Conservation (phyloP, 805 yeast genomes). For the Candida arabinofermentans region DNA sequence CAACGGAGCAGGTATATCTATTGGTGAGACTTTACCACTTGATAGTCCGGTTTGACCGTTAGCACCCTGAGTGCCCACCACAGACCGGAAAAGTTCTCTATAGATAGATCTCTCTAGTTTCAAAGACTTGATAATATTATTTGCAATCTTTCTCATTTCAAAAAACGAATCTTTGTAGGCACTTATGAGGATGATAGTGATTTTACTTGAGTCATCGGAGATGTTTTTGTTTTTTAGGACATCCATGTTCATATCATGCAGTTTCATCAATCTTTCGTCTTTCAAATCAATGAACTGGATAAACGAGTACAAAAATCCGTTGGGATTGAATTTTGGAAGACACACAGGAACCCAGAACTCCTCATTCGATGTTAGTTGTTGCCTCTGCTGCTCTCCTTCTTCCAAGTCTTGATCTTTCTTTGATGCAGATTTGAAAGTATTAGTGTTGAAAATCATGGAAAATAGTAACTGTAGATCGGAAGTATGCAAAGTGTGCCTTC, state of each 20-base stretch:
- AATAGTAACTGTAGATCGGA: conserved; percentile 75
- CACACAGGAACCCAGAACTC: conserved; percentile 95
- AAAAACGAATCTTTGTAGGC: conserved; percentile 78
- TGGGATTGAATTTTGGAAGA: conserved; percentile 81
- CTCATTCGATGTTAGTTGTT: conserved; percentile 38
- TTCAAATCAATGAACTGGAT: conserved; percentile 54
- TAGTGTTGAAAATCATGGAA: conserved; percentile 62
- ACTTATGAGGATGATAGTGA: conserved; percentile 47
- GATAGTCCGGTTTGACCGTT: conserved; percentile 27
- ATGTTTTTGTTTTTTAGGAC: conserved; percentile 7
- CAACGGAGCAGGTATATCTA: conserved; percentile 51
- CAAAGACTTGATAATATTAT: conserved; percentile 43
- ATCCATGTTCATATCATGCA: conserved; percentile 26
- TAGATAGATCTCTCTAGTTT: conserved; percentile 32
- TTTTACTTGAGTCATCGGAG: conserved; percentile 24
- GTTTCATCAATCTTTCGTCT: conserved; percentile 26
- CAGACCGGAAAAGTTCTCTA: conserved; percentile 25
- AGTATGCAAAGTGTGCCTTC: conserved; percentile 72
- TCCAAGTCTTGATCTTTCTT: conserved; percentile 18
- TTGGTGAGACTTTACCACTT: conserved; percentile 39
- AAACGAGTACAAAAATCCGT: conserved; percentile 83
- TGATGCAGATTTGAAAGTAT: conserved; percentile 38
- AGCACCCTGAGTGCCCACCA: conserved; percentile 28
- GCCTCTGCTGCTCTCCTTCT: conserved; percentile 14
- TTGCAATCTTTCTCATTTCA: conserved; percentile 61